These are phyloP conservation scores for Parietichytrium sp. DNA, from an alignment of 108 stramenopile genomes.

Conservation along the genomic window DNA sequence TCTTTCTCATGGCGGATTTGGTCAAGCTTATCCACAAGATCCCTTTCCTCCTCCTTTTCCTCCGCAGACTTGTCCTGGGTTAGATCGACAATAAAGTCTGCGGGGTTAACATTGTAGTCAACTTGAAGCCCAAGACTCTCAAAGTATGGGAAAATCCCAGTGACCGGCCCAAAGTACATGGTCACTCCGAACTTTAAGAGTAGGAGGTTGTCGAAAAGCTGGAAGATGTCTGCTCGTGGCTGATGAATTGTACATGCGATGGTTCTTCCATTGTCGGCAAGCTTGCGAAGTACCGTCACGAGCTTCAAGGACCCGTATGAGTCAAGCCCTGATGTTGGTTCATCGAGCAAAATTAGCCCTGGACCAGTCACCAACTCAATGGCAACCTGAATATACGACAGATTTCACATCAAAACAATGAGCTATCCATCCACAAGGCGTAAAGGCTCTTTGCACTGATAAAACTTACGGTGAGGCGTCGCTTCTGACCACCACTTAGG, in stretches of 20 bases:
- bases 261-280: constrained; percentile 61
- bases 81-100: constrained; percentile 24
- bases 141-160: constrained; percentile 33
- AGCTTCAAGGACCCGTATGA: constrained; percentile 63
- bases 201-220: constrained; percentile 47
- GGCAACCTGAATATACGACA: too few relatives aligned
- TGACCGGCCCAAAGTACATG: constrained; percentile 56
- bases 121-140: not conserved
- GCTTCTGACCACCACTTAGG: not conserved
- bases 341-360: constrained; percentile 61
- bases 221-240: constrained; percentile 50
- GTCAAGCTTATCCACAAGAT: too few relatives aligned
- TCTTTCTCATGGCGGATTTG: too few relatives aligned
- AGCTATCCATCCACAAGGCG: too few relatives aligned
- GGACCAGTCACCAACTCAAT: constrained; percentile 66
- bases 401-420: too few relatives aligned
- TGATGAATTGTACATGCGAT: constrained; percentile 61
- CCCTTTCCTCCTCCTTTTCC: not conserved
- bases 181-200: constrained; percentile 46
- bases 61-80: not conserved
- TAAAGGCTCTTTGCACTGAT: too few relatives aligned
- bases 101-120: constrained; percentile 34
- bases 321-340: constrained; percentile 77
- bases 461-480: constrained; percentile 31
- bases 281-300: constrained; percentile 62